Evolutionary conservation across 2,329 filamentous ascomycete species (phyloP).

Genomic region (Monascus ruber): DNA sequence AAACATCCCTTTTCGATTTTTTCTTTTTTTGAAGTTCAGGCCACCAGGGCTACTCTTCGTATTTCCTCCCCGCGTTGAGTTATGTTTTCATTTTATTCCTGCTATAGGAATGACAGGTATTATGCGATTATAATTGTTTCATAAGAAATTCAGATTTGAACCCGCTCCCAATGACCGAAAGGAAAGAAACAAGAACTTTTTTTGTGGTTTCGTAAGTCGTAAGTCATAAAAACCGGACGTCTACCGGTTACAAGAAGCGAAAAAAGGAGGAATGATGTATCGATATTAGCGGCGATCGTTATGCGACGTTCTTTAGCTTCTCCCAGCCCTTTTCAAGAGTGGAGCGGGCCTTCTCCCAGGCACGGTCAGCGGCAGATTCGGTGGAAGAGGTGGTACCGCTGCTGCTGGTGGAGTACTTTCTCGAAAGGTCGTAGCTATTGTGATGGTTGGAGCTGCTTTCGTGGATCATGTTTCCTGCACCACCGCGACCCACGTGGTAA

Average conservation of each 20-base stretch:
- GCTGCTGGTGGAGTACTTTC: slow-evolving; percentile 26
- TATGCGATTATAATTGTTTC: not conserved
- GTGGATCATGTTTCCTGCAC: slow-evolving; percentile 43
- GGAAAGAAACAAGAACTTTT: slow-evolving; percentile 2
- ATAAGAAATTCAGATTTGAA: too few species aligned
- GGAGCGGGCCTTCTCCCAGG: slow-evolving; percentile 23
- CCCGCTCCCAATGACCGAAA: not conserved
- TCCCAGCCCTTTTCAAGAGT: slow-evolving; percentile 30
- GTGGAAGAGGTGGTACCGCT: slow-evolving; percentile 25
- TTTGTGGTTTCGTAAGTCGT: slow-evolving; percentile 1
- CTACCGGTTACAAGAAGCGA: slow-evolving; percentile 1
- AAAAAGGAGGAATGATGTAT: not conserved
- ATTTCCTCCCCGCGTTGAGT: too few species aligned
- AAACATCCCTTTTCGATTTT: too few species aligned
- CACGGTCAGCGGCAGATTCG: slow-evolving; percentile 22
- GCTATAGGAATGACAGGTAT: too few species aligned
- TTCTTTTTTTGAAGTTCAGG: too few species aligned
- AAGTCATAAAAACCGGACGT: not conserved
- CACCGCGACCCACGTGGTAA: slow-evolving; percentile 53
- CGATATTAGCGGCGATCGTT: slow-evolving; percentile 4
- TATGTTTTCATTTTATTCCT: too few species aligned
- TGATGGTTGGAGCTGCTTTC: slow-evolving; percentile 13
- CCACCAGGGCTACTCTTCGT: too few species aligned
- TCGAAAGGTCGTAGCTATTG: slow-evolving; percentile 15
- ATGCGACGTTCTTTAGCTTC: slow-evolving; percentile 27